A percentile compares a stretch with the other conserved stretches of the same genome.
Conservation (phyloP, 129 eudicot species). For the Escallonia rubra region DNA sequence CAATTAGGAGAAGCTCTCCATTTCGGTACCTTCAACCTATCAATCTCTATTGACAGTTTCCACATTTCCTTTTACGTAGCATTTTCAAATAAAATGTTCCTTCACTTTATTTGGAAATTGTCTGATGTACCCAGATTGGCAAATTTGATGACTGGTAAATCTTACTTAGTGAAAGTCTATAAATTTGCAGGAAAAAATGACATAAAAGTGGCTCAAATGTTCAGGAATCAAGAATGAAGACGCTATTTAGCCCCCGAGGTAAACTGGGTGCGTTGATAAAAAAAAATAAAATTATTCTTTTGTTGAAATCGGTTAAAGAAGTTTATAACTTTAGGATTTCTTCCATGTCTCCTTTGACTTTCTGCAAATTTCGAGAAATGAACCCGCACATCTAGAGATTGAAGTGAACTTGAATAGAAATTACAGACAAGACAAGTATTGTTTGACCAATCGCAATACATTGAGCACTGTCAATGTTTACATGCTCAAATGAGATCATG, state of each 20-base stretch:
- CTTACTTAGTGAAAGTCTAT: too few species aligned
- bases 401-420: not conserved
- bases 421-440: not conserved
- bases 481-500: not conserved
- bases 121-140: too few species aligned
- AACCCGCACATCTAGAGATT: not conserved
- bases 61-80: too few species aligned
- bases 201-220: slow-evolving; percentile 14
- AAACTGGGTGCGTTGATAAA: not conserved
- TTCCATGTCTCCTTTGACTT: not conserved
- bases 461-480: not conserved
- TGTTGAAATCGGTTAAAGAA: not conserved
- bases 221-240: slow-evolving; percentile 30
- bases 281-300: too few species aligned
- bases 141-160: too few species aligned
- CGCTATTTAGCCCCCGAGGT: slow-evolving; percentile 31
- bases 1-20: too few species aligned
- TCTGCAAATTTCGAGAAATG: not conserved
- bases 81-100: too few species aligned
- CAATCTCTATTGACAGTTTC: too few species aligned
- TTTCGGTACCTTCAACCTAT: too few species aligned
- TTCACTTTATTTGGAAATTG: too few species aligned
- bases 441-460: not conserved
- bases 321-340: not conserved
- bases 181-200: slow-evolving; percentile 9